phyloP scores from a whole-genome alignment of 2,329 filamentous ascomycete genomes.

The Penicillium polonicum region DNA sequence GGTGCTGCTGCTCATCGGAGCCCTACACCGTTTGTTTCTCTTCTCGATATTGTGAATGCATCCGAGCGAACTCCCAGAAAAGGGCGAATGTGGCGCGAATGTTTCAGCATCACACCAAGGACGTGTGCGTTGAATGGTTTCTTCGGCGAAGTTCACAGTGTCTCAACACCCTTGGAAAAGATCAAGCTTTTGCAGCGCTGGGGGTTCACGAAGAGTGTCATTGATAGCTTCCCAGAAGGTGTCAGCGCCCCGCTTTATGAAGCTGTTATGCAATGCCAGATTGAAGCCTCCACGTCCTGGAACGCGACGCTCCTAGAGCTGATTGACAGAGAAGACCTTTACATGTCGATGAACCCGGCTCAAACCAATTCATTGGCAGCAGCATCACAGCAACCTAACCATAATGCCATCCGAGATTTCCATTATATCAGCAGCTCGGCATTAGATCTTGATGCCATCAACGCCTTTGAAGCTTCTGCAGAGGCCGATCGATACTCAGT shows the following conservation, averaged over 20 bases:
- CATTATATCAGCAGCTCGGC: slow-evolving; percentile 66
- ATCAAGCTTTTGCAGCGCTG: slow-evolving; percentile 73
- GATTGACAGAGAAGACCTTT: slow-evolving; percentile 79
- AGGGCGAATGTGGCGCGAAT: slow-evolving; percentile 38
- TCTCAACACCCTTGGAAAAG: slow-evolving; percentile 57
- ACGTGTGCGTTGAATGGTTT: slow-evolving; percentile 70
- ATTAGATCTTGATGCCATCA: slow-evolving; percentile 49
- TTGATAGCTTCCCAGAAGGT: slow-evolving; percentile 83
- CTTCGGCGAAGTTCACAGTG: slow-evolving; percentile 56
- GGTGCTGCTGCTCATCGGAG: slow-evolving; percentile 37
- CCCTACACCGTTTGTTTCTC: slow-evolving; percentile 48
- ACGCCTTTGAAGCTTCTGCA: slow-evolving; percentile 72
- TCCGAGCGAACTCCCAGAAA: slow-evolving; percentile 30
- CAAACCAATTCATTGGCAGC: slow-evolving; percentile 37
- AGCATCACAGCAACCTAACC: slow-evolving; percentile 51
- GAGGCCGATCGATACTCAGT: slow-evolving; percentile 81
- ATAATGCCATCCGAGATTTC: slow-evolving; percentile 70
- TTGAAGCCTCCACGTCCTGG: slow-evolving; percentile 78
- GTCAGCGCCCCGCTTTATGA: slow-evolving; percentile 79
- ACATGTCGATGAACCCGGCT: slow-evolving; percentile 58
- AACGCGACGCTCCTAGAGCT: slow-evolving; percentile 67
- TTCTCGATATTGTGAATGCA: slow-evolving; percentile 49
- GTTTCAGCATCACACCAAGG: slow-evolving; percentile 55
- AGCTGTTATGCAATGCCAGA: slow-evolving; percentile 78
- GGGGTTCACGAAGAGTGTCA: slow-evolving; percentile 60